These are phyloP conservation scores for Cyclocybe aegerita DNA, from an alignment of 768 basidiomycete species.

Conservation along the genomic window DNA sequence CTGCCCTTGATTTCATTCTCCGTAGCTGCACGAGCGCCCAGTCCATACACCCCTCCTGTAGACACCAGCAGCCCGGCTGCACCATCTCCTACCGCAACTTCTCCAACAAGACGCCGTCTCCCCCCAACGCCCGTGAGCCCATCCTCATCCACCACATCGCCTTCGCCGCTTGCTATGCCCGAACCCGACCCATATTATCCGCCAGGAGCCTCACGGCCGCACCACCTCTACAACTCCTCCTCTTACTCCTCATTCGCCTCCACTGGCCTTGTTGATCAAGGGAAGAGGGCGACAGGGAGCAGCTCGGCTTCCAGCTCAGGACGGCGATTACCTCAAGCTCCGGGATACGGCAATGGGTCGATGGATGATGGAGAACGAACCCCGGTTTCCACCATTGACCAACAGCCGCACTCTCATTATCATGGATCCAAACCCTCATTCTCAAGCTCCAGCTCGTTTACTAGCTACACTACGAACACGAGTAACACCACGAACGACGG, in stretches of 20 bases:
- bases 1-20: not conserved
- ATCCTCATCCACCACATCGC: constrained; percentile 26
- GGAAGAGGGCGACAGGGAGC: constrained; percentile 14
- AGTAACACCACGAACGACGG: constrained; percentile 15
- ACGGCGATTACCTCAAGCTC: constrained; percentile 19
- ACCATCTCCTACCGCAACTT: constrained; percentile 23
- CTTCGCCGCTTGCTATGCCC: constrained; percentile 36
- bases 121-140: constrained; percentile 41
- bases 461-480: constrained; percentile 17
- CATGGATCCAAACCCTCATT: constrained; percentile 10
- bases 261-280: constrained; percentile 14
- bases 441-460: constrained; percentile 16
- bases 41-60: constrained; percentile 16
- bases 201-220: constrained; percentile 19
- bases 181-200: constrained; percentile 42
- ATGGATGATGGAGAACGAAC: constrained; percentile 14
- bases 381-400: constrained; percentile 13
- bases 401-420: constrained; percentile 3
- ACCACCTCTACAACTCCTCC: constrained; percentile 20
- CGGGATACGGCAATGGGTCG: constrained; percentile 13
- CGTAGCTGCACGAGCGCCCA: constrained; percentile 15
- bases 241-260: constrained; percentile 22
- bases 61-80: constrained; percentile 15
- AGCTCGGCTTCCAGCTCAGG: constrained; percentile 10
- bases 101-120: constrained; percentile 34